These are phyloP conservation scores for Diutina siamensis DNA, from an alignment of 1,139 yeast genomes.

Conservation along the genomic window DNA sequence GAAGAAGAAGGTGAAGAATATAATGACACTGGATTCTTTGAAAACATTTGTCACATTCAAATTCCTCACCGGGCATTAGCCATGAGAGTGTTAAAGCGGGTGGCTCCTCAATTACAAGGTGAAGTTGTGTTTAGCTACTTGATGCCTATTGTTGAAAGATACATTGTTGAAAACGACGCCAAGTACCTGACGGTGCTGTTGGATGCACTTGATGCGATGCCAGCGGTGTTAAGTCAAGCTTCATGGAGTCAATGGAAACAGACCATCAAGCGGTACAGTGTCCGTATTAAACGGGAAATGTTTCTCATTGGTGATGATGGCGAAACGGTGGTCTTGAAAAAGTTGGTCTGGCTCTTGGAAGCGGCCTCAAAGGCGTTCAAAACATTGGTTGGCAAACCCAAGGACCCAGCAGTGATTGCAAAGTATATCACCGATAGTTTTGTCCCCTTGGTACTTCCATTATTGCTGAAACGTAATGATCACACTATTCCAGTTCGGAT, in stretches of 20 bases:
- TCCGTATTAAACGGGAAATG: neutral
- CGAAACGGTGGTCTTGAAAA: neutral
- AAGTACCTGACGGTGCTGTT: conserved; percentile 62
- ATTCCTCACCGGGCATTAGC: conserved; percentile 80
- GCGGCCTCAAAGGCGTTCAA: neutral
- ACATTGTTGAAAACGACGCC: conserved; percentile 45
- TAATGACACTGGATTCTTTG: conserved; percentile 53
- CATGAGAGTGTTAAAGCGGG: conserved; percentile 40
- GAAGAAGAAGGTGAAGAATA: conserved; percentile 54
- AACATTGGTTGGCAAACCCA: neutral
- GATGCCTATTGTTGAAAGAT: conserved; percentile 76
- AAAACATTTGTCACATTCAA: conserved; percentile 75
- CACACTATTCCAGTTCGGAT: neutral
- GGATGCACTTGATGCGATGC: conserved; percentile 59
- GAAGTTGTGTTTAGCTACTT: conserved; percentile 66
- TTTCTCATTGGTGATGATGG: neutral
- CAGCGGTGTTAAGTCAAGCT: conserved; percentile 44
- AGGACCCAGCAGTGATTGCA: neutral
- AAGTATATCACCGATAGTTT: neutral
- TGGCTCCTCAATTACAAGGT: conserved; percentile 35
- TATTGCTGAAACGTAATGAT: neutral
- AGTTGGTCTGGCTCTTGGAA: neutral
- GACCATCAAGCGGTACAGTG: conserved; percentile 29
- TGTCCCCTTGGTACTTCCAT: neutral
- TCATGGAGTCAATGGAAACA: conserved; percentile 80